Evolutionary conservation across 1,284 basidiomycete genomes (phyloP).

Genomic region (Ganoderma resinaceum): DNA sequence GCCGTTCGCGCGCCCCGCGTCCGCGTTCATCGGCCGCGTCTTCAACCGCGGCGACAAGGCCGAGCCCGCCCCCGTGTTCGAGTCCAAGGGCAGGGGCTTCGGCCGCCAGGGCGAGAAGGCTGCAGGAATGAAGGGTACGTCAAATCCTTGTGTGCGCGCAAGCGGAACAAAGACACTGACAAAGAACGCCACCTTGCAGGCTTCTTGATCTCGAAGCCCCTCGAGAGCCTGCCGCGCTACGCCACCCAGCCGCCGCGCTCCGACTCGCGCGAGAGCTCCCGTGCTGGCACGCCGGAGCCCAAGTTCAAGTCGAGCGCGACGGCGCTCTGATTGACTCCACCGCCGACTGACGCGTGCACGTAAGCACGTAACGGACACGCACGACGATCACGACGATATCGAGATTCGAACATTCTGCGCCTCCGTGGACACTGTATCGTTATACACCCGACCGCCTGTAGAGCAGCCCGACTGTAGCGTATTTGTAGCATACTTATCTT

Average conservation of each 20-base stretch:
- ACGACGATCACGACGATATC: slow-evolving; percentile 16
- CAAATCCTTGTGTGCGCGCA: not conserved
- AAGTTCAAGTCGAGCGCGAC: slow-evolving; percentile 41
- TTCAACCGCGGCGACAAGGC: slow-evolving; percentile 35
- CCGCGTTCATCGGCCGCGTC: slow-evolving; percentile 34
- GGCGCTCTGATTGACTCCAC: slow-evolving; percentile 33
- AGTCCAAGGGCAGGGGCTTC: slow-evolving; percentile 62
- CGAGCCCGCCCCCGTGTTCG: slow-evolving; percentile 6
- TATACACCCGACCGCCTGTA: slow-evolving; percentile 23
- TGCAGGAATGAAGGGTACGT: slow-evolving; percentile 64
- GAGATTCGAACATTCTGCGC: slow-evolving; percentile 14
- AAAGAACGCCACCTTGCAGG: slow-evolving; percentile 32
- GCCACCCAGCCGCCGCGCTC: slow-evolving; percentile 34
- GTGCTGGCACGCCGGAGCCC: slow-evolving; percentile 39
- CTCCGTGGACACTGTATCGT: slow-evolving; percentile 27
- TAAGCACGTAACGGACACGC: slow-evolving; percentile 21
- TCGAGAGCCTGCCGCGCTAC: slow-evolving; percentile 48
- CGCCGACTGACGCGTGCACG: not conserved
- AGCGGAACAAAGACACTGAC: slow-evolving; percentile 10
- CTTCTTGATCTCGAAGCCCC: slow-evolving; percentile 46
- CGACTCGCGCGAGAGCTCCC: slow-evolving; percentile 28
- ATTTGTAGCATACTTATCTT: slow-evolving; percentile 22
- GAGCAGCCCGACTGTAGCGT: slow-evolving; percentile 22
- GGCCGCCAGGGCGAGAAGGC: slow-evolving; percentile 80
- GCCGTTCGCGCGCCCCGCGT: slow-evolving; percentile 19